phyloP scores from a whole-genome alignment of 2,329 filamentous ascomycete species.

The Curvularia verruculosa region DNA sequence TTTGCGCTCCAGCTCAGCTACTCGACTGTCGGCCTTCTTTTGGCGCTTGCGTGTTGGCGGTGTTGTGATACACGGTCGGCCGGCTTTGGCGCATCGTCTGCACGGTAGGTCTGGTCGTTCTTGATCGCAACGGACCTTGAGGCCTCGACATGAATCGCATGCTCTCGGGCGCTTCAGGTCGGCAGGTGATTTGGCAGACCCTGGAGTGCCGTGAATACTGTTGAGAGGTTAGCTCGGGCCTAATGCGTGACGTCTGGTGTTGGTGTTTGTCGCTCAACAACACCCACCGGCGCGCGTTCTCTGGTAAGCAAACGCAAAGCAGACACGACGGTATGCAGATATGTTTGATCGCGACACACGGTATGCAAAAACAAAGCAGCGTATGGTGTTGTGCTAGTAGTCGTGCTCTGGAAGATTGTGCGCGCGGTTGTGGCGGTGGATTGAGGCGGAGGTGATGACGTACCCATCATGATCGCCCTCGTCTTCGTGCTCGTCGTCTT shows the following conservation, averaged over 20 bases:
- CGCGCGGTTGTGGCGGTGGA: not conserved
- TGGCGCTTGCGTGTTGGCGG: conserved; percentile 77
- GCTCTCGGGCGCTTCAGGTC: conserved; percentile 56
- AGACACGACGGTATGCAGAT: not conserved
- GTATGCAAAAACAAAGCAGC: not conserved
- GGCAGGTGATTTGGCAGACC: conserved; percentile 39
- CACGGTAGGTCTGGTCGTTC: conserved; percentile 67
- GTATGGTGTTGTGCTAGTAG: not conserved
- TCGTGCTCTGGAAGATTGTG: not conserved
- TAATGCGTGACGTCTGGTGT: not conserved
- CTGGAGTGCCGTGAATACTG: conserved; percentile 36
- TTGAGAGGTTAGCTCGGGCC: not conserved
- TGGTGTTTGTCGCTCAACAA: conserved; percentile 8
- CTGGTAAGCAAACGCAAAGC: too few relatives aligned
- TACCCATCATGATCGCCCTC: conserved; percentile 42
- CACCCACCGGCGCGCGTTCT: not conserved
- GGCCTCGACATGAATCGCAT: conserved; percentile 55
- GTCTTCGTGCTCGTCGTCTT: conserved; percentile 39
- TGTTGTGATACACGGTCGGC: conserved; percentile 71
- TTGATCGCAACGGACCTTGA: conserved; percentile 79
- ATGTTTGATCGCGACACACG: not conserved
- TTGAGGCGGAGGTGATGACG: conserved; percentile 5
- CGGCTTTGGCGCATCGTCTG: conserved; percentile 77
- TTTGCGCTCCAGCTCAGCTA: conserved; percentile 90
- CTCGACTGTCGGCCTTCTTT: conserved; percentile 89